Evolutionary conservation across 768 basidiomycete genomes (phyloP), one percentile per base, ranked within the genome.

Genomic region (Candolleomyces aberdarensis): DNA sequence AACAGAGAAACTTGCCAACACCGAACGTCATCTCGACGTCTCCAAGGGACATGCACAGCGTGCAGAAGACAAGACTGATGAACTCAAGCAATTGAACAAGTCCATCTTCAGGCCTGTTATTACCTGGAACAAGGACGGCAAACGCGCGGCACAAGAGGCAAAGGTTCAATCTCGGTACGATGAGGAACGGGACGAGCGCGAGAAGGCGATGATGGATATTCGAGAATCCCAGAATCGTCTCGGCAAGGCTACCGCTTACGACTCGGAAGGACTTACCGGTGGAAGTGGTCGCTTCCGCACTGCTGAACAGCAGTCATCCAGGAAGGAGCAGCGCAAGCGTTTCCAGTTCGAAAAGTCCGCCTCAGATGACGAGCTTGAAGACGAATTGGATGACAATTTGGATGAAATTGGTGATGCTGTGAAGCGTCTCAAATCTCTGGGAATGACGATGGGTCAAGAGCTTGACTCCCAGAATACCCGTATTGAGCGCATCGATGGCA

Each of bases 61-160:
- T 3, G 96, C 96, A n/a, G 89, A 89, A 60, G 96, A 99, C 76
- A 92, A 86, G 72, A 94, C 95, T 5, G 88, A 87, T 63, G 96
- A 98, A 73, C 85, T 99, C 58, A 96, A 94, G 75, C 83, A 95
- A 71, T 85, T 99, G 59, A 98, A 98, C 74, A 85, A 87, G 39
- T 95, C 93, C 43, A 98, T 99, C 71, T 98, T 99, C 80, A 85
- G 88, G 53, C 96, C 93, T 9, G 94, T 86, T 59, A 87, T 97
- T 65, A 88, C 89, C 0, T 96, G 91, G 74, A 96, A 98, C 80
- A 99, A 97, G 74, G 89, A 94, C 41, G 83, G 81, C 17, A 98
- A 98, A 74, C 91, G 94, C 53, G 84, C 85, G 5, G 92, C 91
- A 14, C 87, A 94, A 66, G 94, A 97, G 69, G 84, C 85, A 32